phyloP scores from a whole-genome alignment of 768 basidiomycete genomes.

The Tephrocybe sp. region DNA sequence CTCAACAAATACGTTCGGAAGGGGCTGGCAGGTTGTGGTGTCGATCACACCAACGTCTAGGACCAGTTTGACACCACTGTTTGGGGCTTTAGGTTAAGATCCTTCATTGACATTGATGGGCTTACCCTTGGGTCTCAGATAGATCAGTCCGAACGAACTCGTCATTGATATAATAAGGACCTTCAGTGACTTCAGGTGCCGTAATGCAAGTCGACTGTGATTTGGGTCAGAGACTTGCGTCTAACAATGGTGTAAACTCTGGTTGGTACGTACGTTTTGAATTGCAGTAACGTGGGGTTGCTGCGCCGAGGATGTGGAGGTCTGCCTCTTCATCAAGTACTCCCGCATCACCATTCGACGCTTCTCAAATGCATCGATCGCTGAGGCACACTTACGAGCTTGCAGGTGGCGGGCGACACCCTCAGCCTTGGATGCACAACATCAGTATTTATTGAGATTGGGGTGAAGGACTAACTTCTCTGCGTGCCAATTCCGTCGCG shows the following conservation, averaged over 20 bases:
- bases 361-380: slow-evolving; percentile 5
- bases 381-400: slow-evolving; percentile 8
- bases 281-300: slow-evolving; percentile 8
- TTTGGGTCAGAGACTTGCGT: not conserved
- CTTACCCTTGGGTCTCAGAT: slow-evolving; percentile 24
- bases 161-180: slow-evolving; percentile 26
- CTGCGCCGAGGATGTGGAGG: slow-evolving; percentile 6
- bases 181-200: slow-evolving; percentile 12
- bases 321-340: slow-evolving; percentile 7
- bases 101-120: not conserved
- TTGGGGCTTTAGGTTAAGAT: not conserved
- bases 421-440: not conserved
- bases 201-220: slow-evolving; percentile 1
- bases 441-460: not conserved
- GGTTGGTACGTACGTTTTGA: slow-evolving; percentile 4
- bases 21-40: slow-evolving; percentile 34
- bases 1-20: slow-evolving; percentile 34
- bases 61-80: slow-evolving; percentile 31
- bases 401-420: not conserved
- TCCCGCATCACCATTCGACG: slow-evolving; percentile 4
- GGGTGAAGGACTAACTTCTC: not conserved
- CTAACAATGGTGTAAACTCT: not conserved
- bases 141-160: slow-evolving; percentile 26
- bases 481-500: no score
- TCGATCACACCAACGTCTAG: slow-evolving; percentile 39